phyloP scores from a whole-genome alignment of 371 early-diverging fungal species.

The Coemansia sp. region DNA sequence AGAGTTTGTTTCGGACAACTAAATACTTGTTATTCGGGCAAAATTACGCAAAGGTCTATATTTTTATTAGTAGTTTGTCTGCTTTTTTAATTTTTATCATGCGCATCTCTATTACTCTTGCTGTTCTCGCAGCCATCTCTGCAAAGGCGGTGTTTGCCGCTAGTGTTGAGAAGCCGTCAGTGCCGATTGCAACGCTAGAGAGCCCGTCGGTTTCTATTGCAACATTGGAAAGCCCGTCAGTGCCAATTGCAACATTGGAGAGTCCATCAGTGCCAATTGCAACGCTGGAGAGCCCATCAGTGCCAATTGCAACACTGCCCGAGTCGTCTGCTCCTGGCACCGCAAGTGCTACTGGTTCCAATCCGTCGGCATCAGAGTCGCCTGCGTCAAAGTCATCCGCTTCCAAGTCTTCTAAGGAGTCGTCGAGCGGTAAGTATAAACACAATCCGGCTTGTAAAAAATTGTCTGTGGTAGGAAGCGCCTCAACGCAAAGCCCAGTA shows the following conservation, averaged over 20 bases:
- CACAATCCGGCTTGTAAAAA: background rate
- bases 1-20: background rate
- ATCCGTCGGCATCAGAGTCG: background rate
- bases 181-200: too few species aligned
- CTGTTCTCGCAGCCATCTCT: conserved; percentile 22
- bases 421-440: background rate
- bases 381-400: background rate
- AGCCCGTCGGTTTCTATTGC: background rate
- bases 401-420: background rate
- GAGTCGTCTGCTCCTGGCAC: background rate
- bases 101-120: conserved; percentile 26
- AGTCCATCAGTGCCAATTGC: background rate
- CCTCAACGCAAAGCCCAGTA: background rate
- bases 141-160: conserved; percentile 14
- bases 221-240: background rate
- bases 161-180: background rate
- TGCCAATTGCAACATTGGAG: background rate
- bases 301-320: background rate
- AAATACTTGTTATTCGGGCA: conserved; percentile 8
- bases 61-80: background rate
- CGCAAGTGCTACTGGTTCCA: background rate
- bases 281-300: background rate
- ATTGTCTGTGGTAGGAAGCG: background rate
- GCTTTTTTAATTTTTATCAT: conserved; percentile 1
- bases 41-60: background rate